phyloP scores from a whole-genome alignment of 1,284 basidiomycete species.

The Ceratorhiza oryzae-sativae region DNA sequence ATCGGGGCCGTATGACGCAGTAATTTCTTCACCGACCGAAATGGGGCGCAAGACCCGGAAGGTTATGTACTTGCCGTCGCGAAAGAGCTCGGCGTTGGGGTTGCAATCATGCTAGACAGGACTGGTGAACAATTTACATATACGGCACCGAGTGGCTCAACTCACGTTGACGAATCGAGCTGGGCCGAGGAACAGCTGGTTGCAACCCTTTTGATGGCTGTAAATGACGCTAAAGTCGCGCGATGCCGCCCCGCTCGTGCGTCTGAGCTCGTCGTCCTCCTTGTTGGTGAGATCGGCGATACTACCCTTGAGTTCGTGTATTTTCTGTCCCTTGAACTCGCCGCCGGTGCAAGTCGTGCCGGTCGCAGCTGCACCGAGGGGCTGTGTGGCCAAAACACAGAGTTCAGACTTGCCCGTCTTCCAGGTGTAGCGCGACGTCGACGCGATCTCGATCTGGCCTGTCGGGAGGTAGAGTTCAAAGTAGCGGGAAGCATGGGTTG shows the following conservation, averaged over 20 bases:
- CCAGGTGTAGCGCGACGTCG: conserved; percentile 83
- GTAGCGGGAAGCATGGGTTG: conserved; percentile 86
- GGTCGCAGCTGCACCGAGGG: conserved; percentile 58
- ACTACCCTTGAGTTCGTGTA: conserved; percentile 72
- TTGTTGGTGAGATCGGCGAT: conserved; percentile 50
- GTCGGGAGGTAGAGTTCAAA: conserved; percentile 81
- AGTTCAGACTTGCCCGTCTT: conserved; percentile 89
- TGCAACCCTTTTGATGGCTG: conserved; percentile 88
- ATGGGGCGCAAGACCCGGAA: conserved; percentile 87
- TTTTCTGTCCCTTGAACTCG: conserved; percentile 62
- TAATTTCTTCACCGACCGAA: conserved; percentile 82
- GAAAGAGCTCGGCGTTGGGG: conserved; percentile 87
- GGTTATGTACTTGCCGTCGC: conserved; percentile 85
- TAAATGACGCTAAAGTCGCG: conserved; percentile 92
- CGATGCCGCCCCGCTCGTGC: conserved; percentile 73
- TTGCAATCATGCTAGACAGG: conserved; percentile 82
- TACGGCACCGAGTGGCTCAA: conserved; percentile 44
- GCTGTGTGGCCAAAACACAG: conserved; percentile 84
- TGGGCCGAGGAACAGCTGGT: conserved; percentile 89
- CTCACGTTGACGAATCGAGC: conserved; percentile 94
- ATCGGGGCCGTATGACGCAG: conserved; percentile 82
- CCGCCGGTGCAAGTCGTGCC: conserved; percentile 12
- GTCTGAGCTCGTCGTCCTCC: conserved; percentile 68
- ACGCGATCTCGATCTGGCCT: conserved; percentile 85
- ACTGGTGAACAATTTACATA: not conserved